Evolutionary conservation across 495 filamentous ascomycete genomes (phyloP), one percentile per base, ranked within the genome.

Genomic region (Neurospora sp.): DNA sequence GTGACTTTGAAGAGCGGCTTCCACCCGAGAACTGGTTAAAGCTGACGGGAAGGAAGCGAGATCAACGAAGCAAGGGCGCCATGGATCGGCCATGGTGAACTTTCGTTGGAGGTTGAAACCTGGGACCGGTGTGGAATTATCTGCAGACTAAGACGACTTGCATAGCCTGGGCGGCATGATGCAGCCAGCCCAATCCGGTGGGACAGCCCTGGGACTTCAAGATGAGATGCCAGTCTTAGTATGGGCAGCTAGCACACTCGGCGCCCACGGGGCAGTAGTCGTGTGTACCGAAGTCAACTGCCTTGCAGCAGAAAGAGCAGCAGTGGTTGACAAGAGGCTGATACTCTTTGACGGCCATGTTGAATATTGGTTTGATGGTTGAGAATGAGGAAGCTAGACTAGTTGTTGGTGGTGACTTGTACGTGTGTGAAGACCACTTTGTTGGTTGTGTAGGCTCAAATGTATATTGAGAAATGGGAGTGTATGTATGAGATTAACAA

Each of bases 291-390:
- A 84, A 86, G 78, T 86, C 84, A 71, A 84, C 78, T 47, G 84
- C 84, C 78, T 84, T 85, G 83, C 84, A 86, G 81, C 84, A 86
- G 73, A 83, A 86, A 35, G 83, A 83, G 84, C 84, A 86, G 82
- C 84, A 86, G 70, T 83, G 73, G 80, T 85, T 79, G 80, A 86
- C 84, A 71, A 84, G 83, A 74, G 82, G 78, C 73, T 83, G 77
- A 74, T 73, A 75, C 74, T 84, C 84, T 73, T 81, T 79, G 80
- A 83, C 80, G 77, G 80, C 82, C 84, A 86, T 86, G 72, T 74
- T 79, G 79, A 74, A 40, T 12, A 59, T 37, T 42, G 27, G 38
- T 31, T 69, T 65, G 47, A n/a, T 44, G 42, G 31, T 27, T 31
- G 20, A 61, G 53, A 7, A 18, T 35, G 27, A 35, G 10, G 44